Percentiles rank a stretch among this genome's conserved stretches.
These are phyloP conservation scores for Venturia effusa DNA, from an alignment of 2,329 filamentous ascomycete species.

Conservation along the genomic window DNA sequence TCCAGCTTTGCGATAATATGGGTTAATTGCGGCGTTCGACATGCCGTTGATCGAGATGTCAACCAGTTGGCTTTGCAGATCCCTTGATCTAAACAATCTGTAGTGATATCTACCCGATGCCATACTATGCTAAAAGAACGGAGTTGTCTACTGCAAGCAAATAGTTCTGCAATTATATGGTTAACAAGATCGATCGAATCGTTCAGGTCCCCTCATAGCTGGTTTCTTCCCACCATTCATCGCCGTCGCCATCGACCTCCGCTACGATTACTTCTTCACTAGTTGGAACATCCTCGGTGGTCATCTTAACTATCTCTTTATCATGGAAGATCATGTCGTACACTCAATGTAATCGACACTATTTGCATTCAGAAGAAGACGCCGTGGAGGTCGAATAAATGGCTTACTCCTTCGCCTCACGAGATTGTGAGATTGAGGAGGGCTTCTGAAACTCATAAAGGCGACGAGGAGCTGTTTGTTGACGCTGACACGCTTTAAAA, in stretches of 20 bases:
- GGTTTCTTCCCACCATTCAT: conserved; percentile 75
- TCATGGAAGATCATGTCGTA: no score
- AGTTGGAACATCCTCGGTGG: conserved; percentile 48
- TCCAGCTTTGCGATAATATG: conserved; percentile 57
- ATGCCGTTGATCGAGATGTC: no score
- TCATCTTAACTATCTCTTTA: no score
- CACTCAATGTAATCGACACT: no score
- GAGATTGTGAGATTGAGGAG: conserved; percentile 7
- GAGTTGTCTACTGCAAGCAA: conserved; percentile 33
- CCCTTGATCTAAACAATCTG: conserved; percentile 61
- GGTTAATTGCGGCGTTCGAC: no score
- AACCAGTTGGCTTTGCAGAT: conserved; percentile 20
- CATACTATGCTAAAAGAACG: conserved; percentile 36
- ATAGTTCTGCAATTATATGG: conserved; percentile 33
- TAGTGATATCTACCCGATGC: conserved; percentile 53
- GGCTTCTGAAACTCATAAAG: not conserved
- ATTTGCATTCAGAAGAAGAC: conserved; percentile 51
- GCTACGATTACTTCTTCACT: conserved; percentile 67
- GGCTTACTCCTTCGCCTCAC: conserved; percentile 20
- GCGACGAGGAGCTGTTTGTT: not conserved
- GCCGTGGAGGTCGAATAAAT: conserved; percentile 51
- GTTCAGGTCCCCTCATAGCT: not conserved
- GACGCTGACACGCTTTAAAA: not conserved
- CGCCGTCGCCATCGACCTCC: conserved; percentile 57
- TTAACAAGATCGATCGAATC: conserved; percentile 10